Percentiles rank a stretch among this genome's conserved stretches.
phyloP scores from a whole-genome alignment of 768 basidiomycete species.

The Chalciporus pseudorubinellus region DNA sequence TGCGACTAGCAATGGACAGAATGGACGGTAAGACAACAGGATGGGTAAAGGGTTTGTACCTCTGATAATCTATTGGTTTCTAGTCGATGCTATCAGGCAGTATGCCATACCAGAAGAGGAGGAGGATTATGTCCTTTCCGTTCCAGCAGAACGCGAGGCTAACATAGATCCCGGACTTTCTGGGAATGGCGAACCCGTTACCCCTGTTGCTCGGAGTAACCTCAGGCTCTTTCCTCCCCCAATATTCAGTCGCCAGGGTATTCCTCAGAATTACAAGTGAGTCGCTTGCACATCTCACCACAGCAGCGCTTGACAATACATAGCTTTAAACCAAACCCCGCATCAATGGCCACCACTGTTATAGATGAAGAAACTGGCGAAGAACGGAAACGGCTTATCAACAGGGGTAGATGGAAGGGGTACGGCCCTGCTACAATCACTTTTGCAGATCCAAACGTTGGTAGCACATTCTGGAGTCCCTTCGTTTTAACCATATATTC shows the following conservation, averaged over 20 bases:
- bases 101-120: conserved; percentile 68
- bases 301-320: neutral
- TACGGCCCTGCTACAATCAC: conserved; percentile 71
- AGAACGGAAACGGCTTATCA: conserved; percentile 81
- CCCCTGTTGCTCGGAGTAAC: conserved; percentile 44
- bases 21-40: conserved; percentile 67
- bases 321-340: conserved; percentile 77
- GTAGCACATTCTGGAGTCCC: neutral
- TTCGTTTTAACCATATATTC: conserved; percentile 1
- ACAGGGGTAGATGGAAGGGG: conserved; percentile 83
- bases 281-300: conserved; percentile 12
- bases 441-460: conserved; percentile 55
- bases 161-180: conserved; percentile 53
- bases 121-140: conserved; percentile 54
- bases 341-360: conserved; percentile 65
- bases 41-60: neutral
- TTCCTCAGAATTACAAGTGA: conserved; percentile 82
- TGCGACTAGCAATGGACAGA: conserved; percentile 70
- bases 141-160: conserved; percentile 28
- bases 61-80: conserved; percentile 4
- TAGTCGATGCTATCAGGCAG: conserved; percentile 72
- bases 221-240: conserved; percentile 85
- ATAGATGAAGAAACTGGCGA: conserved; percentile 76
- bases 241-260: conserved; percentile 76
- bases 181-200: conserved; percentile 8